Percentiles rank a stretch among this genome's conserved stretches.
Evolutionary conservation across 495 filamentous ascomycete genomes (phyloP).

Genomic region (Parathielavia hyrcaniae): DNA sequence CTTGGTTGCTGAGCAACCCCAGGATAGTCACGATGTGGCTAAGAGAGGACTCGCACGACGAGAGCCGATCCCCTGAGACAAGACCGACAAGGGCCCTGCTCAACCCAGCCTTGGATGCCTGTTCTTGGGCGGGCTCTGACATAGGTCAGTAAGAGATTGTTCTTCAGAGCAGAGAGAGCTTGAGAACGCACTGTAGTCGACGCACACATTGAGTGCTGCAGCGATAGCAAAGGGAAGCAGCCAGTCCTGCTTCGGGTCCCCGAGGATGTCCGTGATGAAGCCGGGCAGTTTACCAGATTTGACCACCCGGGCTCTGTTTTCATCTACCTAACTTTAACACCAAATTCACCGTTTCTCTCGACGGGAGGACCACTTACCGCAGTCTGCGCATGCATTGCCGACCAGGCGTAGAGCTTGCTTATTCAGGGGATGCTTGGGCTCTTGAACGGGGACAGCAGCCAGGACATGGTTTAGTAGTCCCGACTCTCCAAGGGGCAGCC

Average conservation of each 20-base stretch:
- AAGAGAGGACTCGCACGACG: slow-evolving; percentile 29
- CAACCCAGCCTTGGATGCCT: slow-evolving; percentile 41
- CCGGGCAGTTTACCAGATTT: slow-evolving; percentile 50
- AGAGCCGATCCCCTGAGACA: slow-evolving; percentile 32
- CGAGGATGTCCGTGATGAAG: slow-evolving; percentile 49
- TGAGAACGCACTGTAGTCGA: slow-evolving; percentile 59
- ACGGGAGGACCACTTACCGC: slow-evolving; percentile 42
- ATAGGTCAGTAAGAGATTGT: background rate
- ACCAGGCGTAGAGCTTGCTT: slow-evolving; percentile 60
- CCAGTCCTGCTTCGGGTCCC: slow-evolving; percentile 46
- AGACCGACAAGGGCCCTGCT: slow-evolving; percentile 38
- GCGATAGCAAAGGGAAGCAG: slow-evolving; percentile 53
- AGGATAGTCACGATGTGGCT: slow-evolving; percentile 44
- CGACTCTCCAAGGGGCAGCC: slow-evolving; percentile 58
- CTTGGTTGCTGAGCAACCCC: slow-evolving; percentile 43
- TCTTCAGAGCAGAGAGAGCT: background rate
- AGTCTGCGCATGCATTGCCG: slow-evolving; percentile 79
- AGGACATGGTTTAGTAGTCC: slow-evolving; percentile 65
- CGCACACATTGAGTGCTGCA: slow-evolving; percentile 66
- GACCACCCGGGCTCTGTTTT: slow-evolving; percentile 63
- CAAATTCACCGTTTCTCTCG: slow-evolving; percentile 2
- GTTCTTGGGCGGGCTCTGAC: slow-evolving; percentile 49
- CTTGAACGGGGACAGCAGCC: slow-evolving; percentile 42
- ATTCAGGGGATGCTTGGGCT: slow-evolving; percentile 30
- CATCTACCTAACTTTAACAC: slow-evolving; percentile 46